Base-by-base conservation (phyloP, 345 rosid genomes). In the Crucihimalaya himalaica region DNA sequence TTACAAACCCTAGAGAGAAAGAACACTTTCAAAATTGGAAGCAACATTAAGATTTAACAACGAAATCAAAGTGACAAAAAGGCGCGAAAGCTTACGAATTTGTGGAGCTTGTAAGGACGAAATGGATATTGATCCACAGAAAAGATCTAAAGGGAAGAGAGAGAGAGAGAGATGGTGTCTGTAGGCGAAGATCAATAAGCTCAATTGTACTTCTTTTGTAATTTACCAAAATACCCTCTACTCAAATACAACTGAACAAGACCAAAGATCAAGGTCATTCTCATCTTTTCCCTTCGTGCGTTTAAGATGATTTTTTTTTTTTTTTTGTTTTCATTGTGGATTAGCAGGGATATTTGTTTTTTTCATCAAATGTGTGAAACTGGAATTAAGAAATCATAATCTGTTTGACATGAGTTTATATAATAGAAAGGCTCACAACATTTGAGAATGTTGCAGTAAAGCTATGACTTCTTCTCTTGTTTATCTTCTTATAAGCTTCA, bases 71-170 rank as follows among this genome's bases (percentile, higher is more conserved):
- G 2, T 48, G 50, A 50, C 0, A 14, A 34, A 75, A 75, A 60
- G 69, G 62, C 68, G 37, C 46, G 47, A 52, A 68, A 39, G 57
- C 78, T 74, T 74, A 74, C 78, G 47, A 65, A 46, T 43, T 55
- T n/a, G 8, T 15, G 2, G 37, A 75, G 68, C 55, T 59, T n/a
- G 39, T 37, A 2, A 39, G 43, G 70, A 59, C 39, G 54, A 67
- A 67, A 58, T n/a, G 42, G 64, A 52, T 25, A 11, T 5, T 58
- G 63, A 19, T 48, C 4, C 18, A 68, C 29, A 65, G 54, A 53
- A 23, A 68, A 54, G 75, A 76, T 54, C 46, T 20, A 32, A 10
- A 18, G 28, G 23, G 8, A 43, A 59, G 23, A 39, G 72, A 19
- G 9, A 50, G 47, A 10, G 47, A 32, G 42, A 57, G 8, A 12